These are phyloP conservation scores for Aspergillus ostianus DNA, from an alignment of 495 filamentous ascomycete genomes.

Conservation along the genomic window DNA sequence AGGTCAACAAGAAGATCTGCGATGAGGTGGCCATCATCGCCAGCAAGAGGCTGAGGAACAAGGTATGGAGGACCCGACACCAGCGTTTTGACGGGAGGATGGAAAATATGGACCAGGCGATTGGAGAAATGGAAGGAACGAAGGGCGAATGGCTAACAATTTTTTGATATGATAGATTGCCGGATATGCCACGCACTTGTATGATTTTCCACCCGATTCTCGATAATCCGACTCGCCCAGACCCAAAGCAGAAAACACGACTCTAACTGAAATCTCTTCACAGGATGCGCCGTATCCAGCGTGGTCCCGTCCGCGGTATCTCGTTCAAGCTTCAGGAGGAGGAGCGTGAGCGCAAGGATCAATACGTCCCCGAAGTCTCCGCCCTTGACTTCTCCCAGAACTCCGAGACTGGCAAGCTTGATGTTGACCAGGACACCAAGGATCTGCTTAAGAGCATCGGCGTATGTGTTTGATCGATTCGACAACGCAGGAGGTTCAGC, in stretches of 20 bases:
- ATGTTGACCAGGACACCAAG: constrained; percentile 96
- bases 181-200: constrained; percentile 81
- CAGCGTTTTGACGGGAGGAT: not conserved
- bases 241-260: not conserved
- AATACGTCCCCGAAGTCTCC: constrained; percentile 98
- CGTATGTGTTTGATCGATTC: constrained; percentile 58
- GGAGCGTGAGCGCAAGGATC: constrained; percentile 99
- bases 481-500: not conserved
- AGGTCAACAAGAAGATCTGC: constrained; percentile 99
- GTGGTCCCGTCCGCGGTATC: constrained; percentile 98
- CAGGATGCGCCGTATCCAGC: constrained; percentile 96
- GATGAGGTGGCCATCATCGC: constrained; percentile 99
- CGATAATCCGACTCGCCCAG: constrained; percentile 48
- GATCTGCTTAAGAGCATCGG: constrained; percentile 96
- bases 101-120: not conserved
- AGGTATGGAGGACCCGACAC: constrained; percentile 53
- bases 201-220: constrained; percentile 3
- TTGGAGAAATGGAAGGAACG: not conserved
- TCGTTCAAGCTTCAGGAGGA: constrained; percentile 99
- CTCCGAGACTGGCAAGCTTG: constrained; percentile 82
- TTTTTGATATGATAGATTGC: constrained; percentile 65
- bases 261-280: constrained; percentile 2
- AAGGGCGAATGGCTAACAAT: constrained; percentile 9
- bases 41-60: constrained; percentile 96
- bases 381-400: constrained; percentile 93